These are phyloP conservation scores for Penicillium arizonense DNA, from an alignment of 495 filamentous ascomycete genomes.

Conservation along the genomic window DNA sequence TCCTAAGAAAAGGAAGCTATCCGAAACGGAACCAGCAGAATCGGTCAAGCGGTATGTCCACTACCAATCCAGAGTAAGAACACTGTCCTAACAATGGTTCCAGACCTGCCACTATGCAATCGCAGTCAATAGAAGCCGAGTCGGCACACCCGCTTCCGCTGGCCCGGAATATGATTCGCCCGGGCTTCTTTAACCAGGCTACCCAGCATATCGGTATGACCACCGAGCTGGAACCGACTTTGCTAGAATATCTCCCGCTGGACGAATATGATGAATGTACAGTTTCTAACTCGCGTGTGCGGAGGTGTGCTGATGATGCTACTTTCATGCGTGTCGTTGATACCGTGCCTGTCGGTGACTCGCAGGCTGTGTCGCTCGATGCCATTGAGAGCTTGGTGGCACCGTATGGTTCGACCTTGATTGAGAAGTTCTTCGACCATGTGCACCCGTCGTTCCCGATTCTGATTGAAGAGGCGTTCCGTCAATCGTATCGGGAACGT, in stretches of 20 bases:
- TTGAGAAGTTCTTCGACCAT: slow-evolving; percentile 83
- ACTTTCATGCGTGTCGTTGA: slow-evolving; percentile 70
- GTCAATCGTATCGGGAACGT: slow-evolving; percentile 78
- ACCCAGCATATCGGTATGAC: slow-evolving; percentile 54
- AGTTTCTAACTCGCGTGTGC: slow-evolving; percentile 48
- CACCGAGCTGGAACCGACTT: slow-evolving; percentile 50
- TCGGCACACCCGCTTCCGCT: slow-evolving; percentile 15
- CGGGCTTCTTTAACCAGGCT: slow-evolving; percentile 43
- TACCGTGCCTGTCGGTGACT: slow-evolving; percentile 32
- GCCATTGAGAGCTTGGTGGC: slow-evolving; percentile 80
- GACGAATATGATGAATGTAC: slow-evolving; percentile 41
- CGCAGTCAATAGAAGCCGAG: slow-evolving; percentile 22
- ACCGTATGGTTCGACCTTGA: slow-evolving; percentile 74
- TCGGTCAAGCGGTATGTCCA: slow-evolving; percentile 44
- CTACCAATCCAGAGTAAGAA: not conserved
- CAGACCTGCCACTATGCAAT: slow-evolving; percentile 27
- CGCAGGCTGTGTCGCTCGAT: slow-evolving; percentile 62
- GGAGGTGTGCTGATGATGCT: slow-evolving; percentile 77
- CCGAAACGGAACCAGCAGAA: slow-evolving; percentile 29
- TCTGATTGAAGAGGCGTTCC: slow-evolving; percentile 81
- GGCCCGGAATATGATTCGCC: slow-evolving; percentile 31
- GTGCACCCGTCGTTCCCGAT: slow-evolving; percentile 92
- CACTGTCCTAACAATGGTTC: slow-evolving; percentile 1
- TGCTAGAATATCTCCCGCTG: slow-evolving; percentile 46
- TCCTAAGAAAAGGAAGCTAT: slow-evolving; percentile 69